These are phyloP conservation scores for Moniliophthora roreri DNA, from an alignment of 1,284 basidiomycete species.

Conservation along the genomic window DNA sequence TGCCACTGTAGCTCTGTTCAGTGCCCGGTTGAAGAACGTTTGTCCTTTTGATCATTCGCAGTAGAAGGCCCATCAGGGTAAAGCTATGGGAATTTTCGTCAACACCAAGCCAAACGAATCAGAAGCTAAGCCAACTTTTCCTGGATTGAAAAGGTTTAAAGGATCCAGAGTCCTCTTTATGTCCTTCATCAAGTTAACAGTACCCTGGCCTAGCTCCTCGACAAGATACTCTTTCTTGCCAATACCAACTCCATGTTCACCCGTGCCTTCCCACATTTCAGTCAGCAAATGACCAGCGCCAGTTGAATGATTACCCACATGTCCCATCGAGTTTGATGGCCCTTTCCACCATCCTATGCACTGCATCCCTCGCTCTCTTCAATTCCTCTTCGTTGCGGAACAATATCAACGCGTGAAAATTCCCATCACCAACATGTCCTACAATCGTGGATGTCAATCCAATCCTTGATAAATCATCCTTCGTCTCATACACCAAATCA, in stretches of 20 bases:
- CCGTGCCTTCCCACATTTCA: constrained; percentile 50
- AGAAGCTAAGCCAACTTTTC: constrained; percentile 55
- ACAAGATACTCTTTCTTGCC: constrained; percentile 77
- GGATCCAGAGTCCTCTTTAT: constrained; percentile 82
- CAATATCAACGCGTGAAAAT: constrained; percentile 56
- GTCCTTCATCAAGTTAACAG: constrained; percentile 82
- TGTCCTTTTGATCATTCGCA: neutral
- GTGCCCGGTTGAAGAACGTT: neutral
- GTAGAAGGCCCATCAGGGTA: constrained; percentile 14
- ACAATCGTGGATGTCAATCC: constrained; percentile 68
- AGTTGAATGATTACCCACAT: constrained; percentile 50
- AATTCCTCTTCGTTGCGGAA: constrained; percentile 66
- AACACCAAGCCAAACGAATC: neutral
- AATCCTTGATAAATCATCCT: constrained; percentile 62
- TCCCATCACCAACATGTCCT: constrained; percentile 87
- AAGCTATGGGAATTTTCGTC: constrained; percentile 5
- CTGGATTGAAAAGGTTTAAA: constrained; percentile 79
- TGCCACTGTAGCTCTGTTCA: too few relatives aligned
- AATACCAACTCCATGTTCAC: constrained; percentile 89
- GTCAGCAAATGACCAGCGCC: neutral
- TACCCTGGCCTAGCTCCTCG: constrained; percentile 79
- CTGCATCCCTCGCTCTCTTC: constrained; percentile 47
- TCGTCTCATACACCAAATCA: constrained; percentile 72
- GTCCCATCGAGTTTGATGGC: constrained; percentile 79
- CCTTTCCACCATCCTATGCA: constrained; percentile 68